Percentiles rank a stretch among this genome's conserved stretches.
Evolutionary conservation across 306 rosid genomes (phyloP).

Genomic region (Gynostemma pentaphyllum): DNA sequence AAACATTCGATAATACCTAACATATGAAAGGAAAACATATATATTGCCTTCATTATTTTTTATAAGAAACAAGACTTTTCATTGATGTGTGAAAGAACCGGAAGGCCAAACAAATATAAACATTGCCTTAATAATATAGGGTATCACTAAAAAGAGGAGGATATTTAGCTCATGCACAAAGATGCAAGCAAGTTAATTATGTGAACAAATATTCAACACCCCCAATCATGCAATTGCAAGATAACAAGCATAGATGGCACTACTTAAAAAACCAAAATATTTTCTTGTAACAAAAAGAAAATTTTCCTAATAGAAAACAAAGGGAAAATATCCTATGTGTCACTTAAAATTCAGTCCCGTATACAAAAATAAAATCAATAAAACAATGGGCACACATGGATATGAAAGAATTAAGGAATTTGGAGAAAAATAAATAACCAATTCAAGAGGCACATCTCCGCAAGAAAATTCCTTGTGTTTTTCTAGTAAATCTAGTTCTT

Average conservation of each 20-base stretch:
- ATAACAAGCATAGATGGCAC: background rate
- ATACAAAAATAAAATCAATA: no score
- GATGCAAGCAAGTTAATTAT: background rate
- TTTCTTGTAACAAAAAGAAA: background rate
- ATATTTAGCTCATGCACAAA: background rate
- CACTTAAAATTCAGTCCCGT: no score
- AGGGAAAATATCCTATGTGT: background rate
- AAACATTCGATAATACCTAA: conserved; percentile 93
- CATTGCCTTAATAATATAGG: conserved; percentile 6
- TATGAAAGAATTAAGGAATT: no score
- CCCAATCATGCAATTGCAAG: background rate
- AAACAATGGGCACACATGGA: no score
- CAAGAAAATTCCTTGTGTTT: no score
- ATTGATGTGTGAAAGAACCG: no score
- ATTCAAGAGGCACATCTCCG: no score
- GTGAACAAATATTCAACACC: background rate
- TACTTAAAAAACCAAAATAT: background rate
- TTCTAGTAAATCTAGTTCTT: no score
- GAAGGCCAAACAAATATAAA: no score
- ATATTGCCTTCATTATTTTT: background rate
- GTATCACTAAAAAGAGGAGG: background rate
- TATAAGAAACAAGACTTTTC: no score
- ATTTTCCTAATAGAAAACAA: background rate
- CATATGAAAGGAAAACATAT: conserved; percentile 12
- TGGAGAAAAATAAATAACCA: no score